Conservation (phyloP, 2,329 filamentous ascomycete species). For the Aspergillus sclerotialis region DNA sequence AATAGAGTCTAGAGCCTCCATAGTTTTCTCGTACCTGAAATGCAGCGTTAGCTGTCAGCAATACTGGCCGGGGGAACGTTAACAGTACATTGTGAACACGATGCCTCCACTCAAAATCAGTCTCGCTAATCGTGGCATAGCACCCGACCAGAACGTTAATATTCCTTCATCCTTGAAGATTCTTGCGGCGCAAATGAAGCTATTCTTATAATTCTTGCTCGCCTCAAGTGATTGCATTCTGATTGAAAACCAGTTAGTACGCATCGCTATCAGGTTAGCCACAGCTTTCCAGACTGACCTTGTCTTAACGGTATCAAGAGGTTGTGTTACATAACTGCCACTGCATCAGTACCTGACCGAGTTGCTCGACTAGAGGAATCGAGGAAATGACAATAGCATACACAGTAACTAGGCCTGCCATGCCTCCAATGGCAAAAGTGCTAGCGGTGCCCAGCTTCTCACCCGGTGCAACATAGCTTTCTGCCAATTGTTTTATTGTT, state of each 20-base stretch:
- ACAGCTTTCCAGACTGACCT: conserved; percentile 31
- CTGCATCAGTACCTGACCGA: background rate
- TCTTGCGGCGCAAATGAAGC: conserved; percentile 69
- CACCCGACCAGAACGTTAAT: conserved; percentile 89
- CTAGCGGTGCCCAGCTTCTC: conserved; percentile 85
- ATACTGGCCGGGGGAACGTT: background rate
- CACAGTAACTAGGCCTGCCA: conserved; percentile 87
- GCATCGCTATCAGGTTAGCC: background rate
- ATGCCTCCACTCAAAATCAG: conserved; percentile 90
- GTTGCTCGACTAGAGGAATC: too few relatives aligned
- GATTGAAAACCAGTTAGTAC: conserved; percentile 8
- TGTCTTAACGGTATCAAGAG: conserved; percentile 91
- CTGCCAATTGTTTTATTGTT: conserved; percentile 79
- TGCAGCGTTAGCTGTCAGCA: conserved; percentile 6
- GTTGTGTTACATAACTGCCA: conserved; percentile 51
- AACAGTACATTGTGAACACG: conserved; percentile 79
- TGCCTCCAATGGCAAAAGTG: conserved; percentile 84
- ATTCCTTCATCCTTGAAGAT: conserved; percentile 88
- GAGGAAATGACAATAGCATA: too few relatives aligned
- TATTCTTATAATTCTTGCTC: conserved; percentile 73
- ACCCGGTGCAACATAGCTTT: conserved; percentile 85
- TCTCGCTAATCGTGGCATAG: conserved; percentile 74
- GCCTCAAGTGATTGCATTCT: conserved; percentile 96
- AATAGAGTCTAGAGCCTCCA: conserved; percentile 71
- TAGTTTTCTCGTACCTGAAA: conserved; percentile 78